Evolutionary conservation across 495 filamentous ascomycete species (phyloP).

Genomic region (Daldinia bambusicola): DNA sequence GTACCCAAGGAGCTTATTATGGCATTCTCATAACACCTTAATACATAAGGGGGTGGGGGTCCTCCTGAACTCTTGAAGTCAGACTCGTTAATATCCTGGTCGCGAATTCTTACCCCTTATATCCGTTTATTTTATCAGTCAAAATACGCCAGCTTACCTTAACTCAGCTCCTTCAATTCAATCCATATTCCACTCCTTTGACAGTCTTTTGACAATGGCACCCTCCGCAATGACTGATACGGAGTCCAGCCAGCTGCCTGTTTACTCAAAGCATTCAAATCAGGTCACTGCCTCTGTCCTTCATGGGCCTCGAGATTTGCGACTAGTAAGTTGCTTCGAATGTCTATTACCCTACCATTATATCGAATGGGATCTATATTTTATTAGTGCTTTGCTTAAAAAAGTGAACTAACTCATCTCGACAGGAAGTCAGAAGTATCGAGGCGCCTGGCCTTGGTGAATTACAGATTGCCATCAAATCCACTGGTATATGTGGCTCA

Average conservation of each 20-base stretch:
- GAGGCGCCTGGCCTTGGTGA: slow-evolving; percentile 62
- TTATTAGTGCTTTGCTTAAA: slow-evolving; percentile 33
- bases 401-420: slow-evolving; percentile 12
- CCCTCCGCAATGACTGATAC: slow-evolving; percentile 56
- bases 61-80: slow-evolving; percentile 13
- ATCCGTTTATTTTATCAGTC: slow-evolving; percentile 28
- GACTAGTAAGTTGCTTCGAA: slow-evolving; percentile 55
- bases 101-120: slow-evolving; percentile 27
- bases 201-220: slow-evolving; percentile 52
- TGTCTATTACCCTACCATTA: slow-evolving; percentile 20
- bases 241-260: slow-evolving; percentile 58
- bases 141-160: slow-evolving; percentile 22
- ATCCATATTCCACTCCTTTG: slow-evolving; percentile 33
- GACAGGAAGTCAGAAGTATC: slow-evolving; percentile 60
- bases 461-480: slow-evolving; percentile 77
- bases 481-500: slow-evolving; percentile 84
- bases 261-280: slow-evolving; percentile 52
- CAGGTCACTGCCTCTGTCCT: slow-evolving; percentile 62
- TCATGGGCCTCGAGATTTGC: slow-evolving; percentile 61
- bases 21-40: slow-evolving; percentile 21
- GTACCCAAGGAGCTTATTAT: slow-evolving; percentile 28
- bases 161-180: slow-evolving; percentile 15
- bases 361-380: slow-evolving; percentile 23
- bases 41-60: slow-evolving; percentile 44
- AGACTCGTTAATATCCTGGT: slow-evolving; percentile 19